Evolutionary conservation across 371 early-diverging fungal genomes (phyloP).

Genomic region (Syncephalis plumigaleata): DNA sequence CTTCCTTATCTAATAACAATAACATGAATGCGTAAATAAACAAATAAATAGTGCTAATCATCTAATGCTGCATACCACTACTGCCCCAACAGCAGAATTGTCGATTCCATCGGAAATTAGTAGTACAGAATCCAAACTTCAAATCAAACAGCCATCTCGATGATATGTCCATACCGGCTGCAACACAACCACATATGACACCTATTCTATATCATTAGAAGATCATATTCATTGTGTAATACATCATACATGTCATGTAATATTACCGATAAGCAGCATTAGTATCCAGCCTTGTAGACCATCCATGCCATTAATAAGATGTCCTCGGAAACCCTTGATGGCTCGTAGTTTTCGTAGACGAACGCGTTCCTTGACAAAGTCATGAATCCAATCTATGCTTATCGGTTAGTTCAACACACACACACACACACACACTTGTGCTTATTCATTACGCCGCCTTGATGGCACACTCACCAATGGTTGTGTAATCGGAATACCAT

Average conservation of each 20-base stretch:
- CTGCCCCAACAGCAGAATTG: conserved; percentile 89
- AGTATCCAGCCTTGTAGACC: conserved; percentile 77
- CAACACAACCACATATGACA: conserved; percentile 59
- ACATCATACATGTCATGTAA: too few species aligned
- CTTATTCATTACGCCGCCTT: too few species aligned
- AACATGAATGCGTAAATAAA: too few species aligned
- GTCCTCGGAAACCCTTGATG: conserved; percentile 23
- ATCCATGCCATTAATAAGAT: conserved; percentile 43
- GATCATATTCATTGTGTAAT: too few species aligned
- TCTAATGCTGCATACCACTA: too few species aligned
- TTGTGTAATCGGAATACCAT: conserved; percentile 44
- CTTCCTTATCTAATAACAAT: conserved; percentile 8
- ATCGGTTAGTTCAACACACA: too few species aligned
- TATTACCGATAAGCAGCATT: conserved; percentile 47
- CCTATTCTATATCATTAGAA: too few species aligned
- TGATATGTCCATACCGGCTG: conserved; percentile 71
- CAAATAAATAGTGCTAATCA: too few species aligned
- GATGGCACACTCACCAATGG: conserved; percentile 70
- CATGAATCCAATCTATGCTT: conserved; percentile 94
- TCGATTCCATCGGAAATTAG: conserved; percentile 78
- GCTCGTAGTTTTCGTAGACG: conserved; percentile 33
- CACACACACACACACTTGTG: too few species aligned
- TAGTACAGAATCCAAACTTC: conserved; percentile 71
- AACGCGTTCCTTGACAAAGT: conserved; percentile 63
- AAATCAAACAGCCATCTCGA: conserved; percentile 72